Evolutionary conservation across 2,329 filamentous ascomycete genomes (phyloP).

Genomic region (Tolypocladium tropicale): DNA sequence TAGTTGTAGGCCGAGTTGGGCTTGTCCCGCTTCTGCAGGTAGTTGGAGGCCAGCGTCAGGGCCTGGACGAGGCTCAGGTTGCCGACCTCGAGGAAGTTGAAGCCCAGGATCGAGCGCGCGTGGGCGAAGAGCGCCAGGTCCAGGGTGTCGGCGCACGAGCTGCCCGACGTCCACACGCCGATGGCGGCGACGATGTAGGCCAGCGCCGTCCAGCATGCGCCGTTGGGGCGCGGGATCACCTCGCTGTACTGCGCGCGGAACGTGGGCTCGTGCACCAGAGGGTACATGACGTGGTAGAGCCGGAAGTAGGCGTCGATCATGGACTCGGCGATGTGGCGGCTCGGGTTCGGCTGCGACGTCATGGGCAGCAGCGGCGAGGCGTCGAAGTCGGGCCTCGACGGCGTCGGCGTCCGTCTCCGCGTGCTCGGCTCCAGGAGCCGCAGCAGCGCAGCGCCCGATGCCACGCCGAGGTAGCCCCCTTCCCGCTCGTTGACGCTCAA

Average conservation of each 20-base stretch:
- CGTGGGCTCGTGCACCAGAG: slow-evolving; percentile 33
- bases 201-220: slow-evolving; percentile 17
- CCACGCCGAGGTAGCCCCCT: slow-evolving; percentile 33
- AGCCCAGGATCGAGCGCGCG: slow-evolving; percentile 23
- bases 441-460: slow-evolving; percentile 33
- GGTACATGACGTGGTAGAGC: slow-evolving; percentile 33
- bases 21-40: slow-evolving; percentile 38
- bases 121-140: slow-evolving; percentile 18
- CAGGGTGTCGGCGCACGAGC: slow-evolving; percentile 9
- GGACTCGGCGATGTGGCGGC: slow-evolving; percentile 18
- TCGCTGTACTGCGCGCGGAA: slow-evolving; percentile 28
- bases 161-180: slow-evolving; percentile 21
- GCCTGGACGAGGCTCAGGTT: slow-evolving; percentile 34
- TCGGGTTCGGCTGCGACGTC: slow-evolving; percentile 19
- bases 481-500: slow-evolving; percentile 24
- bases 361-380: slow-evolving; percentile 6
- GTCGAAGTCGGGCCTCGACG: slow-evolving; percentile 5
- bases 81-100: slow-evolving; percentile 32
- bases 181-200: slow-evolving; percentile 26
- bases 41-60: slow-evolving; percentile 33
- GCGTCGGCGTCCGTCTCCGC: slow-evolving; percentile 11
- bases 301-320: slow-evolving; percentile 33
- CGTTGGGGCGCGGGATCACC: slow-evolving; percentile 20
- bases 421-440: slow-evolving; percentile 23
- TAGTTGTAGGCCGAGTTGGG: slow-evolving; percentile 43